Percentiles rank a stretch among this genome's conserved stretches.
Evolutionary conservation across 1,139 yeast genomes (phyloP).

Genomic region (Lizanozyma gosingica): DNA sequence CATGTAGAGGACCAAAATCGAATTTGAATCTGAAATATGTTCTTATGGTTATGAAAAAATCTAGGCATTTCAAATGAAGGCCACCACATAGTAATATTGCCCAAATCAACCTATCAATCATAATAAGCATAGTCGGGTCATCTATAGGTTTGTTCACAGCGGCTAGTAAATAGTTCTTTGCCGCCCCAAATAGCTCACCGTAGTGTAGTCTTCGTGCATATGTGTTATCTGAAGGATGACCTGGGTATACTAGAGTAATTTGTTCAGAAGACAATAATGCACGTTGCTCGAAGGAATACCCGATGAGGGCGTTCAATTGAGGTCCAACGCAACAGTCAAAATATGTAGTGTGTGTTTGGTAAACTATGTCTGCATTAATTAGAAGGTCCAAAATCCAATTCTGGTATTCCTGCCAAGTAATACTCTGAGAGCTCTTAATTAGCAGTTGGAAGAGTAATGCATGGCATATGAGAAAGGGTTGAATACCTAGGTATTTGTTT

Average conservation of each 20-base stretch:
- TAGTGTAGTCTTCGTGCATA: not conserved
- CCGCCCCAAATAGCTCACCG: not conserved
- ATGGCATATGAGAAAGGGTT: not conserved
- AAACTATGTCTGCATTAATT: not conserved
- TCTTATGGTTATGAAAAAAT: not conserved
- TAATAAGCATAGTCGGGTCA: not conserved
- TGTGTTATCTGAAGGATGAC: not conserved
- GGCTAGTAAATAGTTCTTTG: not conserved
- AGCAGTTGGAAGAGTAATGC: not conserved
- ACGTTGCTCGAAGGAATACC: not conserved
- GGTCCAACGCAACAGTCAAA: not conserved
- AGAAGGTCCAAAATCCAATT: not conserved
- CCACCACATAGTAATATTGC: not conserved
- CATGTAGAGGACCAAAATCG: not conserved
- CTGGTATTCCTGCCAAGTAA: not conserved
- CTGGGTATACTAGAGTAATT: not conserved
- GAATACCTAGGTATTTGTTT: not conserved
- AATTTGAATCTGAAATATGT: not conserved
- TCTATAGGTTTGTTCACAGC: not conserved
- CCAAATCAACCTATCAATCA: not conserved
- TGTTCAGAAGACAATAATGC: not conserved
- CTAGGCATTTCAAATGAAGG: not conserved
- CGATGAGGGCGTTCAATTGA: not conserved
- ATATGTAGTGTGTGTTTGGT: not conserved
- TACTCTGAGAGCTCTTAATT: not conserved